Base-by-base conservation (phyloP, 176 grass and related monocot species). In the Cenchrus americanus region DNA sequence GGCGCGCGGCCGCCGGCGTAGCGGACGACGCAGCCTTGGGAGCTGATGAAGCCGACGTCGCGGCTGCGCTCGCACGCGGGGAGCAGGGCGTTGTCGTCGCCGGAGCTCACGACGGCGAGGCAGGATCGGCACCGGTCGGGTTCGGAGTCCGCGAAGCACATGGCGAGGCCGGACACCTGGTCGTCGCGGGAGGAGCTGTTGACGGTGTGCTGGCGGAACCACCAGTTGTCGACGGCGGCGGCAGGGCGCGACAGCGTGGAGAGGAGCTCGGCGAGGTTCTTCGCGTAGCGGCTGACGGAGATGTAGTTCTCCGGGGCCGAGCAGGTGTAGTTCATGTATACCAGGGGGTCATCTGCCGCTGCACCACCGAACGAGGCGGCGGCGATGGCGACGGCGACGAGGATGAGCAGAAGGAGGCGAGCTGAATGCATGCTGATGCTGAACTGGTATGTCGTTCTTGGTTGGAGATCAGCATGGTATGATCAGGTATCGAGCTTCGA, bases 151-250 rank as follows among this genome's bases (percentile, higher is more conserved):
- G 69, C 69, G 44, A 14, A 71, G 69, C 69, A 71, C 69, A 71
- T 23, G 69, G 69, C 22, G 22, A 62, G 59, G 22, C 69, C 69
- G 43, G 43, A 47, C 10, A 3, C 42, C 43, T 62, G 59, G 44
- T 10, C 41, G 41, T 42, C 41, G 41, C 27, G 27, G 27, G 27
- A 30, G 41, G 41, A 30, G 41, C 4, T 7, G 42, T 42, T 44
- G 69, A 24, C 21, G 69, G 69, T 49, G 43, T 71, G 69, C 10
- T 30, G 27, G 27, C 27, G 69, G 69, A 71, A 71, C 69, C 69
- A 71, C 69, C 69, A 71, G 67, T 70, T 71, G 69, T 71, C n/a
- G 11, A 48, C 69, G 7, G 69, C 14, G 7, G 69, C 14, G 1
- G 43, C 44, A 5, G 69, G 69, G 42, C 34, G 14, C 44, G 69